phyloP scores from a whole-genome alignment of 2,329 filamentous ascomycete species.

The Pseudocercospora fuligena region DNA sequence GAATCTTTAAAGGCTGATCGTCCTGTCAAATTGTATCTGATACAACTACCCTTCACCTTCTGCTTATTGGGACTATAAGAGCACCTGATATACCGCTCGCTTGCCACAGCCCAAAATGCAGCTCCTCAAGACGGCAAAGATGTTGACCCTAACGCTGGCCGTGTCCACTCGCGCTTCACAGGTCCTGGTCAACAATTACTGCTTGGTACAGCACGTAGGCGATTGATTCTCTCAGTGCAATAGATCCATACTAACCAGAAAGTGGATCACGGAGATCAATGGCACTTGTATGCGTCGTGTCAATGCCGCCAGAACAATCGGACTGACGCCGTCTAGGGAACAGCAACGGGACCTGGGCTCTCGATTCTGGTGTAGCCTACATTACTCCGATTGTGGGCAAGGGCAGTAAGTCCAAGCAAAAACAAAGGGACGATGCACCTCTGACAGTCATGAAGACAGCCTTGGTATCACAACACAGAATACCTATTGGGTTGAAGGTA shows the following conservation, averaged over 20 bases:
- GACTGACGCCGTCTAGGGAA: background rate
- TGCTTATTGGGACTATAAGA: background rate
- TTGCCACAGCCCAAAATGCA: constrained; percentile 28
- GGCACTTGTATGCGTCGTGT: constrained; percentile 22
- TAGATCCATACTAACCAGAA: background rate
- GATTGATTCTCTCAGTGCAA: background rate
- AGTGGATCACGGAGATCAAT: constrained; percentile 36
- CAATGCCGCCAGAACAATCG: background rate
- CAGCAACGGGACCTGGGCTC: constrained; percentile 21
- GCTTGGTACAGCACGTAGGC: constrained; percentile 26
- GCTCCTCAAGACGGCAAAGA: constrained; percentile 13
- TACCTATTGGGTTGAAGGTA: constrained; percentile 17
- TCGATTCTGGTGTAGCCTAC: constrained; percentile 31
- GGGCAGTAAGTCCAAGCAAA: constrained; percentile 28
- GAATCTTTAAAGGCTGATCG: background rate
- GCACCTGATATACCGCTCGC: background rate
- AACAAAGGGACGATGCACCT: background rate
- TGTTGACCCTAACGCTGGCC: background rate
- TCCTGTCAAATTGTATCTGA: background rate
- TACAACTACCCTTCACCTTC: background rate
- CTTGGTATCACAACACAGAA: constrained; percentile 36
- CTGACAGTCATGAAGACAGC: constrained; percentile 25
- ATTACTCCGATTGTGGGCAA: constrained; percentile 29
- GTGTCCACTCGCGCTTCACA: constrained; percentile 18
- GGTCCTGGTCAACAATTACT: constrained; percentile 37